phyloP scores from a whole-genome alignment of 768 basidiomycete genomes.

The Amanita jacksonii region DNA sequence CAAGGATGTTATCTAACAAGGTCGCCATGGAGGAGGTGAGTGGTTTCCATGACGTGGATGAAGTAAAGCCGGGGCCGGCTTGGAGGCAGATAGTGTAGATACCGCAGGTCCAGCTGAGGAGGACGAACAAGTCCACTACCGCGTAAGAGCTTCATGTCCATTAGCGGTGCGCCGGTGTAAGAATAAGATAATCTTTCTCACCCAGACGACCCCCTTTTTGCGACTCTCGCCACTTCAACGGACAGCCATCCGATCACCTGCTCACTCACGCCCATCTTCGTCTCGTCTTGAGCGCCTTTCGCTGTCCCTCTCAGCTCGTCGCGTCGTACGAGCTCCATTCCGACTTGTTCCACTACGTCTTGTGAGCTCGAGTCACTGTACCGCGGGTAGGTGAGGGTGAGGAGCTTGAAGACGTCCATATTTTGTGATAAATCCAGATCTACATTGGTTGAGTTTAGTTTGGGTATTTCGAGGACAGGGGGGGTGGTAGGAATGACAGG shows the following conservation, averaged over 20 bases:
- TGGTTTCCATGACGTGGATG: conserved; percentile 38
- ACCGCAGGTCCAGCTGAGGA: conserved; percentile 63
- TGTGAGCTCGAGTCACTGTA: conserved; percentile 68
- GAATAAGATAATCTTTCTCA: conserved; percentile 23
- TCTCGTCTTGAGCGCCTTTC: conserved; percentile 29
- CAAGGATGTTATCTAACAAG: conserved; percentile 53
- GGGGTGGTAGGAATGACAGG: neutral
- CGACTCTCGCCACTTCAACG: conserved; percentile 50
- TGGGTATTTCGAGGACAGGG: too few relatives aligned
- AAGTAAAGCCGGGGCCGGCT: conserved; percentile 33
- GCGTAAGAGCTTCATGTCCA: conserved; percentile 37
- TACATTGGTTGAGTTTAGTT: conserved; percentile 17
- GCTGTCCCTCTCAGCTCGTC: conserved; percentile 45
- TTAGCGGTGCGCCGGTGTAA: conserved; percentile 2
- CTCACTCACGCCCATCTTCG: conserved; percentile 52
- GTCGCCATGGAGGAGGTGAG: conserved; percentile 50
- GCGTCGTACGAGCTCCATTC: conserved; percentile 50
- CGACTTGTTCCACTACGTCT: conserved; percentile 60
- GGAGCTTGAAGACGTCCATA: conserved; percentile 61
- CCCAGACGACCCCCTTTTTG: conserved; percentile 47
- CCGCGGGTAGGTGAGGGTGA: conserved; percentile 70
- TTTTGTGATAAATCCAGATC: conserved; percentile 52
- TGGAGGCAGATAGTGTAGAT: conserved; percentile 46
- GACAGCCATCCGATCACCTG: conserved; percentile 71
- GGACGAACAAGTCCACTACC: conserved; percentile 52